These are phyloP conservation scores for Kodamaea derodonti DNA, from an alignment of 1,139 yeast genomes.

Conservation along the genomic window DNA sequence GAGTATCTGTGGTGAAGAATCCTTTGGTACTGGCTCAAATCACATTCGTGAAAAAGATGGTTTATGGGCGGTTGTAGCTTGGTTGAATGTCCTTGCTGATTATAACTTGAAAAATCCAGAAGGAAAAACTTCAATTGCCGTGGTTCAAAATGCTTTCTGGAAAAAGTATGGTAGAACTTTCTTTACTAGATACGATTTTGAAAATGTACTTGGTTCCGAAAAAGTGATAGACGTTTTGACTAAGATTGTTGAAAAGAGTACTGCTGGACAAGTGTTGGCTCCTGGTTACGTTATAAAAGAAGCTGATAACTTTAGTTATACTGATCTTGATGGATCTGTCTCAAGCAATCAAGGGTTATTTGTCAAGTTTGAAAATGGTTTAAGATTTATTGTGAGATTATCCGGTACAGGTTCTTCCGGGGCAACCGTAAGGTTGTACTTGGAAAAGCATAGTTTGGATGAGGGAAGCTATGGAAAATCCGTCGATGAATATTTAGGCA, in stretches of 20 bases:
- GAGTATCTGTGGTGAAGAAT: conserved; percentile 97
- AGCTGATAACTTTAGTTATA: conserved; percentile 87
- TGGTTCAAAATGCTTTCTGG: conserved; percentile 88
- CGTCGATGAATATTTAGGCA: conserved; percentile 69
- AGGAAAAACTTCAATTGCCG: conserved; percentile 61
- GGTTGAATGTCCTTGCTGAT: conserved; percentile 93
- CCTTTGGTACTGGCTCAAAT: conserved; percentile 96
- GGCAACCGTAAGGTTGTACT: conserved; percentile 90
- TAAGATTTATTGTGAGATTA: conserved; percentile 83
- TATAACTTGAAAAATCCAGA: conserved; percentile 58
- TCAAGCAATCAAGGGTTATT: conserved; percentile 90
- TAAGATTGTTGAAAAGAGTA: conserved; percentile 27
- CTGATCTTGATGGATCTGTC: conserved; percentile 91
- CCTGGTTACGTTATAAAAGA: conserved; percentile 56
- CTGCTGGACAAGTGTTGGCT: conserved; percentile 42
- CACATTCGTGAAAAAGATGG: conserved; percentile 98
- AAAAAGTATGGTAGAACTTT: conserved; percentile 92
- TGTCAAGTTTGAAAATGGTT: conserved; percentile 76
- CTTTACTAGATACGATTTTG: conserved; percentile 94
- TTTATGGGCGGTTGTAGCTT: conserved; percentile 94
- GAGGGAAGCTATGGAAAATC: conserved; percentile 41
- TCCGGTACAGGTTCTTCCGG: conserved; percentile 99
- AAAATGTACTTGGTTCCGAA: conserved; percentile 78
- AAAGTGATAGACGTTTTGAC: conserved; percentile 60
- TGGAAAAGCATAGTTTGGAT: conserved; percentile 79